These are phyloP conservation scores for Daldinia childiae DNA, from an alignment of 495 filamentous ascomycete species.

Conservation along the genomic window DNA sequence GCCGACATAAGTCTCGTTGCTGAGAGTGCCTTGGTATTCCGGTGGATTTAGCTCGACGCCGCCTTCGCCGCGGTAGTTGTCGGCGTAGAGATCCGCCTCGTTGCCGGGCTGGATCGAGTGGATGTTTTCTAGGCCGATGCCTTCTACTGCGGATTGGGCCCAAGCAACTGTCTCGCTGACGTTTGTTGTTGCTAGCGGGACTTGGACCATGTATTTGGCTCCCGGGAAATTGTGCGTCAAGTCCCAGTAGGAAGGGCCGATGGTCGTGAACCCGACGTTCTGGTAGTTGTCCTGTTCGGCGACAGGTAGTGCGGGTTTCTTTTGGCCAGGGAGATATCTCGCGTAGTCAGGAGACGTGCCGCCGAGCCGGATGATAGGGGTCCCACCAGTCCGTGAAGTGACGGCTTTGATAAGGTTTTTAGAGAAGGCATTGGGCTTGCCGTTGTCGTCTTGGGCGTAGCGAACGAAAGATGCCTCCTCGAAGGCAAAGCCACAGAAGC, in stretches of 20 bases:
- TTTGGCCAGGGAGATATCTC: conserved; percentile 42
- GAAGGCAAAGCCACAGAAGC: conserved; percentile 44
- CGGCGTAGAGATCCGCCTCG: conserved; percentile 42
- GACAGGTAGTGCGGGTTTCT: conserved; percentile 39
- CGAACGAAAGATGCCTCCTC: conserved; percentile 44
- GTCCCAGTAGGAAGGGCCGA: conserved; percentile 44
- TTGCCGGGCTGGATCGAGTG: conserved; percentile 47
- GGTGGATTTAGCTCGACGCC: conserved; percentile 43
- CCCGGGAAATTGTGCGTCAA: conserved; percentile 40
- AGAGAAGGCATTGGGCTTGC: conserved; percentile 43
- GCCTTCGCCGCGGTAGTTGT: conserved; percentile 33
- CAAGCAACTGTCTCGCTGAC: conserved; percentile 45
- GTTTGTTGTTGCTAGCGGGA: conserved; percentile 46
- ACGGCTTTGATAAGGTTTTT: conserved; percentile 43
- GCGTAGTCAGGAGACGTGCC: conserved; percentile 46
- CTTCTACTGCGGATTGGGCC: conserved; percentile 39
- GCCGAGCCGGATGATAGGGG: conserved; percentile 44
- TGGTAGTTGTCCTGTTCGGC: conserved; percentile 47
- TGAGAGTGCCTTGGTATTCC: conserved; percentile 42
- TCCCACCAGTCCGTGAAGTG: conserved; percentile 41
- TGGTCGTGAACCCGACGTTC: conserved; percentile 43
- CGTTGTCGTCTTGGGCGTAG: conserved; percentile 41
- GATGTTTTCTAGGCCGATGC: conserved; percentile 38
- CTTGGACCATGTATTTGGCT: conserved; percentile 45
- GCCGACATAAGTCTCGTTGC: conserved; percentile 44